phyloP scores from a whole-genome alignment of 352 stramenopile species.

The Phytophthora podocarpi region DNA sequence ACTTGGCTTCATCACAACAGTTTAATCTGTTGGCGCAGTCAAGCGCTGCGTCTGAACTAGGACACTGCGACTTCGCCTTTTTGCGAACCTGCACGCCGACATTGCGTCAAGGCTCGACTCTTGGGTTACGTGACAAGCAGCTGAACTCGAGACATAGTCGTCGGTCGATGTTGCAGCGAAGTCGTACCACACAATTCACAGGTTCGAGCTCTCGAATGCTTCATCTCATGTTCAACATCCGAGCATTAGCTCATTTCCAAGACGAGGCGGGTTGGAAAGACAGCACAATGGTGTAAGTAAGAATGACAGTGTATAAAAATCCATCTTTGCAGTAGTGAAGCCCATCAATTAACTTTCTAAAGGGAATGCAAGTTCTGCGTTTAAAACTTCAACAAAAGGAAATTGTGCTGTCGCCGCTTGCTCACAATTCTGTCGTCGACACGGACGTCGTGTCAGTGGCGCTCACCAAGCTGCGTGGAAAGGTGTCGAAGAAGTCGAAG shows the following conservation, averaged over 20 bases:
- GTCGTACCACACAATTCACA: slow-evolving; percentile 9
- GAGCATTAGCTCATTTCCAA: slow-evolving; percentile 1
- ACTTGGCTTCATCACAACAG: slow-evolving; percentile 3
- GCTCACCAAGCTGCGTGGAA: too few species aligned
- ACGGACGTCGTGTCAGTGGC: too few species aligned
- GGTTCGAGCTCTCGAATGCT: slow-evolving; percentile 23
- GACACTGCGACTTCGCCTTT: slow-evolving; percentile 15
- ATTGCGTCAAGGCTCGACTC: neutral
- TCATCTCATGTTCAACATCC: slow-evolving; percentile 23
- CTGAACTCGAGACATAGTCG: neutral
- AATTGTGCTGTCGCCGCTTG: too few species aligned
- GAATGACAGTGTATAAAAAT: too few species aligned
- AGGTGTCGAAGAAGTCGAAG: slow-evolving; percentile 29
- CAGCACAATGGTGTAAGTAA: slow-evolving; percentile 5
- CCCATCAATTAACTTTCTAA: too few species aligned
- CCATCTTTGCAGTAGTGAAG: too few species aligned
- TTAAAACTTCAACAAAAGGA: too few species aligned
- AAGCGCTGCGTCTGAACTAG: slow-evolving; percentile 8
- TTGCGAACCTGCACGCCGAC: slow-evolving; percentile 1
- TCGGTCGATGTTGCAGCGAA: slow-evolving; percentile 17
- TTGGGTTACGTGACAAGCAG: neutral
- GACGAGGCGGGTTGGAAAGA: slow-evolving; percentile 5
- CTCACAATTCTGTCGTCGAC: slow-evolving; percentile 7
- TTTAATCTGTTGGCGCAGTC: slow-evolving; percentile 11
- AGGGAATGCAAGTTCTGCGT: too few species aligned